A percentile compares a stretch with the other conserved stretches of the same genome.
These are phyloP conservation scores for Fusarium globosum DNA, from an alignment of 2,329 filamentous ascomycete genomes.

Conservation along the genomic window DNA sequence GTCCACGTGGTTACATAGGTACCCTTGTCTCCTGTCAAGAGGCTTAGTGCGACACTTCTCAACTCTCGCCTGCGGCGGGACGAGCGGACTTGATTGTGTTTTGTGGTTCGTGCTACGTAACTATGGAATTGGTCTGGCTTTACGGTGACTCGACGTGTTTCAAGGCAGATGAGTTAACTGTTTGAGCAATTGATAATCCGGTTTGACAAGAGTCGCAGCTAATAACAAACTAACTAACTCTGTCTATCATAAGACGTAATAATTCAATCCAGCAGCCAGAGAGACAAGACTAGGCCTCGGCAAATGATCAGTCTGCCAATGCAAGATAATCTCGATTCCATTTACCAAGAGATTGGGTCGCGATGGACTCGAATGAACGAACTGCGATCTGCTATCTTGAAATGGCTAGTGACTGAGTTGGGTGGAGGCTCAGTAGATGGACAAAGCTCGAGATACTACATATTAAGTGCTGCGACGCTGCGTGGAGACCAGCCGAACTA, in stretches of 20 bases:
- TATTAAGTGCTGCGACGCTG: background rate
- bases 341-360: background rate
- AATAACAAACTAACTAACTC: background rate
- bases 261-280: background rate
- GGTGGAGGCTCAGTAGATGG: conserved; percentile 13
- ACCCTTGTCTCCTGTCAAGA: conserved; percentile 30
- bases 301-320: background rate
- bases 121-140: conserved; percentile 3
- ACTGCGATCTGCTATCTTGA: conserved; percentile 13
- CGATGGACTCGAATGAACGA: background rate
- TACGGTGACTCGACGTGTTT: conserved; percentile 4
- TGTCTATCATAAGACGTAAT: background rate
- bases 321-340: conserved; percentile 1
- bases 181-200: background rate
- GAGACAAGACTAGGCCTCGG: background rate
- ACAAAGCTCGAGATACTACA: background rate
- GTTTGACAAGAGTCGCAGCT: conserved; percentile 8
- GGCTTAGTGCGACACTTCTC: background rate
- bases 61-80: conserved; percentile 12
- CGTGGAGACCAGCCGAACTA: background rate
- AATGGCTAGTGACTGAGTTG: conserved; percentile 3
- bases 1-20: conserved; percentile 20
- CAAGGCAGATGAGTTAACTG: background rate
- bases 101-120: conserved; percentile 3
- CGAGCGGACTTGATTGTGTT: conserved; percentile 1